Conservation (phyloP, 352 stramenopile species). For the Phytophthora europaea region DNA sequence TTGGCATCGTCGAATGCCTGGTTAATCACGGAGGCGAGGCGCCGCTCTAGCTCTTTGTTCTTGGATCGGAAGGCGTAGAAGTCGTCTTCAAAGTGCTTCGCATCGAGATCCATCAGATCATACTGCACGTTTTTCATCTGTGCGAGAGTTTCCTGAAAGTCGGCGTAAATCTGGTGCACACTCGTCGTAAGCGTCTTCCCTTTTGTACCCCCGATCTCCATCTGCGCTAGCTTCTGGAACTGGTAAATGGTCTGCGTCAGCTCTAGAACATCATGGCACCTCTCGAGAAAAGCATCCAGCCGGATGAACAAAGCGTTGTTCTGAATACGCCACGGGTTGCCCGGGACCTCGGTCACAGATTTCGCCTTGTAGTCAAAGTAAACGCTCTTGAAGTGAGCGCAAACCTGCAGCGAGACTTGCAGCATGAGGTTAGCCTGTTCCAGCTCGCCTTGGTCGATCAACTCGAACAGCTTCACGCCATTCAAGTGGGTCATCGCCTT, state of each 20-base stretch:
- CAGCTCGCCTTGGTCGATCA: slow-evolving; percentile 82
- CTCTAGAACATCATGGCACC: slow-evolving; percentile 93
- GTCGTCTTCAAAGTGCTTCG: slow-evolving; percentile 92
- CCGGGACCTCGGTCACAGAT: slow-evolving; percentile 78
- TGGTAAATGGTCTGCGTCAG: slow-evolving; percentile 91
- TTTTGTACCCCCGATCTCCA: slow-evolving; percentile 94
- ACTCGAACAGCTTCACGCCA: slow-evolving; percentile 81
- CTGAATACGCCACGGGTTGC: slow-evolving; percentile 92
- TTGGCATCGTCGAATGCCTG: slow-evolving; percentile 95
- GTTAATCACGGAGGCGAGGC: slow-evolving; percentile 90
- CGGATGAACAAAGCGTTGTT: slow-evolving; percentile 94
- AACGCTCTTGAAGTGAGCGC: slow-evolving; percentile 91
- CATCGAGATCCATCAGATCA: slow-evolving; percentile 92
- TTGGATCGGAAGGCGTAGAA: slow-evolving; percentile 92
- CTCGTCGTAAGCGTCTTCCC: slow-evolving; percentile 93
- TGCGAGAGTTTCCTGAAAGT: slow-evolving; percentile 86
- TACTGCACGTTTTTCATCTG: slow-evolving; percentile 88
- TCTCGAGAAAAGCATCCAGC: slow-evolving; percentile 92
- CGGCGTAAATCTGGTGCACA: slow-evolving; percentile 89
- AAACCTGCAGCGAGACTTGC: slow-evolving; percentile 78
- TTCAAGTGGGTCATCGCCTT: slow-evolving; percentile 81
- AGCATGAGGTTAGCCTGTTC: slow-evolving; percentile 82
- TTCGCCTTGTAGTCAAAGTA: slow-evolving; percentile 95
- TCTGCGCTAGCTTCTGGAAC: slow-evolving; percentile 88
- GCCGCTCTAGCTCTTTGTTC: slow-evolving; percentile 91